A percentile compares a stretch with the other conserved stretches of the same genome.
These are phyloP conservation scores for Pulveroboletus sp. DNA, from an alignment of 1,284 basidiomycete species.

Conservation along the genomic window DNA sequence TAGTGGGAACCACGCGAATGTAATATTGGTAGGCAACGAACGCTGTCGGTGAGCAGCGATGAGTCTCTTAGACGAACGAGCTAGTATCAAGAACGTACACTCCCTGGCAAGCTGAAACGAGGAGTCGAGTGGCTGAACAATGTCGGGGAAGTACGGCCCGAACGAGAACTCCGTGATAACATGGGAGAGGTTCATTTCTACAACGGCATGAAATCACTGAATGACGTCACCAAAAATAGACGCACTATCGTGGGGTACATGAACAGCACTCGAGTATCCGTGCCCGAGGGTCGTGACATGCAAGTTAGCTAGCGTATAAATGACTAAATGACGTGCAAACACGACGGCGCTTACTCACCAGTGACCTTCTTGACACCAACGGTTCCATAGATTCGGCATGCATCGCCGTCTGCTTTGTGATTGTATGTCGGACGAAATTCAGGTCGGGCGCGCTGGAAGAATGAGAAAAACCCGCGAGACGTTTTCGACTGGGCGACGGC, in stretches of 20 bases:
- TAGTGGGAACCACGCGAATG: slow-evolving; percentile 92
- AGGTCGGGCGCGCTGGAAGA: slow-evolving; percentile 47
- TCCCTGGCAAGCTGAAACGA: slow-evolving; percentile 82
- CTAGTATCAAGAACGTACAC: slow-evolving; percentile 46
- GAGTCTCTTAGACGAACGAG: background rate
- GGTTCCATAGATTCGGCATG: slow-evolving; percentile 86
- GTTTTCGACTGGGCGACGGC: slow-evolving; percentile 69
- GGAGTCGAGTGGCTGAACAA: slow-evolving; percentile 91
- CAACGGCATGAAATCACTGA: background rate
- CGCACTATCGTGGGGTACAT: slow-evolving; percentile 83
- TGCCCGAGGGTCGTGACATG: slow-evolving; percentile 93
- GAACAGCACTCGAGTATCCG: slow-evolving; percentile 85
- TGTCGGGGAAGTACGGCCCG: slow-evolving; percentile 94
- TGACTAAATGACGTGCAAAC: background rate
- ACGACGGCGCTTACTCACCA: slow-evolving; percentile 41
- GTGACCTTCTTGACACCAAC: slow-evolving; percentile 90
- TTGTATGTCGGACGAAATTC: slow-evolving; percentile 73
- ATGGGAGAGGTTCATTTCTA: slow-evolving; percentile 96
- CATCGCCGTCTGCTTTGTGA: slow-evolving; percentile 62
- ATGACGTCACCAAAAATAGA: slow-evolving; percentile 13
- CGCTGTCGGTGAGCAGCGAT: slow-evolving; percentile 44
- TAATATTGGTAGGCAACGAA: slow-evolving; percentile 97
- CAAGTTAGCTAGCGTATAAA: slow-evolving; percentile 63
- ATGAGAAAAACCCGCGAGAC: slow-evolving; percentile 66
- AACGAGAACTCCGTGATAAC: slow-evolving; percentile 97